A percentile compares a stretch with the other conserved stretches of the same genome.
phyloP scores from a whole-genome alignment of 805 yeast genomes.

The Wickerhamiella galacta region DNA sequence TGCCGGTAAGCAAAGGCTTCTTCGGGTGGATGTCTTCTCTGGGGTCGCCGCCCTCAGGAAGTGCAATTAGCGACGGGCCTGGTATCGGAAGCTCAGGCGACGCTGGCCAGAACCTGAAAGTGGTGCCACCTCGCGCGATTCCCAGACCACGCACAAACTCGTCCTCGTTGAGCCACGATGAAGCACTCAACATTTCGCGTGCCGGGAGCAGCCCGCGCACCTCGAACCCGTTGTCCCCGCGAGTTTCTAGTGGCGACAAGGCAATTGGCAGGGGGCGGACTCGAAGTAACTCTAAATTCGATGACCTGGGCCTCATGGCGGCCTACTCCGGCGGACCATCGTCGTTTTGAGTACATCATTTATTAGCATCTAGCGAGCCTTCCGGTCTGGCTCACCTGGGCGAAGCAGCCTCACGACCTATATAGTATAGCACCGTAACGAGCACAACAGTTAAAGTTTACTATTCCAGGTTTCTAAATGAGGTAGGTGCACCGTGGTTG shows the following conservation, averaged over 20 bases:
- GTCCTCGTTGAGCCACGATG: slow-evolving; percentile 20
- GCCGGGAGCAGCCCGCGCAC: slow-evolving; percentile 10
- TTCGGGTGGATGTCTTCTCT: not conserved
- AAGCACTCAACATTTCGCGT: slow-evolving; percentile 23
- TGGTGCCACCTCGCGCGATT: too few relatives aligned
- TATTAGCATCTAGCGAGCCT: too few relatives aligned
- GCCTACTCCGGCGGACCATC: slow-evolving; percentile 25
- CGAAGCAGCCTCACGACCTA: too few relatives aligned
- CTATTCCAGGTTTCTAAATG: too few relatives aligned
- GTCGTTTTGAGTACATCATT: slow-evolving; percentile 15
- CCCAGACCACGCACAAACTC: slow-evolving; percentile 16
- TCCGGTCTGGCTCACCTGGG: too few relatives aligned
- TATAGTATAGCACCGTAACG: too few relatives aligned
- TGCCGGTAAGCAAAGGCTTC: not conserved
- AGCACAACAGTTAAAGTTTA: too few relatives aligned
- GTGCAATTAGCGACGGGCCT: too few relatives aligned
- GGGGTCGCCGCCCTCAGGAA: slow-evolving; percentile 1
- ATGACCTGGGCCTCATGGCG: slow-evolving; percentile 23
- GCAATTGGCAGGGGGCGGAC: slow-evolving; percentile 3
- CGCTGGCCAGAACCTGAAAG: too few relatives aligned
- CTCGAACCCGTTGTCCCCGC: not conserved
- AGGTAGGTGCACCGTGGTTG: too few relatives aligned
- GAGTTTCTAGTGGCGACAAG: not conserved
- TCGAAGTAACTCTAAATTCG: slow-evolving; percentile 13
- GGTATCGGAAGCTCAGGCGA: too few relatives aligned